Conservation (phyloP, 495 filamentous ascomycete species). For the Lindgomyces ingoldianus region DNA sequence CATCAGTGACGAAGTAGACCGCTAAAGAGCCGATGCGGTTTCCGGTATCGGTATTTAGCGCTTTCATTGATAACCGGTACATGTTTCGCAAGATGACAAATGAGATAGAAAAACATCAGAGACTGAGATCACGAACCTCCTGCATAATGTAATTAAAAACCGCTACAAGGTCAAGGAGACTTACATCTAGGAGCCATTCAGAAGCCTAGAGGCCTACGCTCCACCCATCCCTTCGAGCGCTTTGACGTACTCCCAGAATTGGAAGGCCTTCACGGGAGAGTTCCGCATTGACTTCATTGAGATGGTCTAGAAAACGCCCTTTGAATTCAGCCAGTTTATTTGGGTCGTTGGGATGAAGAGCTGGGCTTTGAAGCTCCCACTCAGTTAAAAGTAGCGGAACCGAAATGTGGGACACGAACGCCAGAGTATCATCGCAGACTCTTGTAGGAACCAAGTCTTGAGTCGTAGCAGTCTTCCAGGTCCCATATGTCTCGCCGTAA, state of each 20-base stretch:
- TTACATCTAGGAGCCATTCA: too few species aligned
- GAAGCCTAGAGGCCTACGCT: too few species aligned
- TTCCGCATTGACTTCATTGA: neutral
- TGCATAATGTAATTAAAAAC: too few species aligned
- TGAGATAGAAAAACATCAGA: too few species aligned
- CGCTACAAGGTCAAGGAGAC: too few species aligned
- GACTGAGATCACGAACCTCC: too few species aligned
- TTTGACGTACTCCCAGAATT: neutral
- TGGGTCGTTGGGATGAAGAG: neutral
- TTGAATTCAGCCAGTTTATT: neutral
- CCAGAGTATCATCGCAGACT: neutral
- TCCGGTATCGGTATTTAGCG: too few species aligned
- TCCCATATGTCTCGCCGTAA: slow-evolving; percentile 7
- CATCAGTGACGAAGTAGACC: too few species aligned
- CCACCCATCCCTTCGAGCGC: too few species aligned
- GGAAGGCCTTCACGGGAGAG: neutral
- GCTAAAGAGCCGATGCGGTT: too few species aligned
- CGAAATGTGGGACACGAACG: slow-evolving; percentile 4
- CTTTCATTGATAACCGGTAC: too few species aligned
- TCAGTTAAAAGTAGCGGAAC: slow-evolving; percentile 1
- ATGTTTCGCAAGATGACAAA: too few species aligned
- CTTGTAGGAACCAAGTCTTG: neutral
- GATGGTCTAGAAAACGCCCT: slow-evolving; percentile 2
- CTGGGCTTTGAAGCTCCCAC: neutral
- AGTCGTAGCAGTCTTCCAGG: slow-evolving; percentile 1